These are phyloP conservation scores for Pseudocercospora ulei DNA, from an alignment of 2,329 filamentous ascomycete genomes.

Conservation along the genomic window DNA sequence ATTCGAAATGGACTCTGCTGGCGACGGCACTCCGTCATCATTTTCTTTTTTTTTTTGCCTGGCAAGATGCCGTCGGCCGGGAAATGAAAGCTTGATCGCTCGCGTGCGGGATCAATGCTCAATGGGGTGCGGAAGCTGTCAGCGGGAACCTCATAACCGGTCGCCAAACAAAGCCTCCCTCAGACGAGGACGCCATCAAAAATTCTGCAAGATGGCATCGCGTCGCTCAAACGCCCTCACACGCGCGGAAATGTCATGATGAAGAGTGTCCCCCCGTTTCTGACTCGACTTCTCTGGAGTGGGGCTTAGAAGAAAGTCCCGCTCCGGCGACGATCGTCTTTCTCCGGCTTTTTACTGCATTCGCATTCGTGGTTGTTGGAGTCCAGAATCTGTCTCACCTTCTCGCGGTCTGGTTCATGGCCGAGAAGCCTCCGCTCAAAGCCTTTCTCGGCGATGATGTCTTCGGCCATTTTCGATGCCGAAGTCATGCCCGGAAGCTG, in stretches of 20 bases:
- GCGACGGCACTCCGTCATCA: no score
- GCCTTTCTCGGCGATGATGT: slow-evolving; percentile 21
- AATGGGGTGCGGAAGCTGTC: no score
- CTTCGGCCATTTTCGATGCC: slow-evolving; percentile 23
- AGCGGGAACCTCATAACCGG: no score
- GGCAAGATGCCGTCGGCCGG: no score
- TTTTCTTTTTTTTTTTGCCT: no score
- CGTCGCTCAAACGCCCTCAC: neutral
- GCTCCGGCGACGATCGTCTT: slow-evolving; percentile 13
- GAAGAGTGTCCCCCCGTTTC: no score
- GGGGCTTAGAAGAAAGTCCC: slow-evolving; percentile 18
- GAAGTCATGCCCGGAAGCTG: slow-evolving; percentile 15
- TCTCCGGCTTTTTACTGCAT: slow-evolving; percentile 20
- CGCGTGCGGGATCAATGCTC: no score
- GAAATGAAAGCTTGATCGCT: no score
- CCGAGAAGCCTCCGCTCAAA: slow-evolving; percentile 21
- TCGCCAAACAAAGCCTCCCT: no score
- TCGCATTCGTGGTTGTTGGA: slow-evolving; percentile 20
- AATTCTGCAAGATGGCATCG: neutral
- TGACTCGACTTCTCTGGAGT: no score
- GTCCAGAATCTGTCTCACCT: slow-evolving; percentile 18
- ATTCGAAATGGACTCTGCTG: no score
- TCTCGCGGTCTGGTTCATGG: slow-evolving; percentile 16
- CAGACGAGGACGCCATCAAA: no score
- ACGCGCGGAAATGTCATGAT: neutral